phyloP scores from a whole-genome alignment of 2,329 filamentous ascomycete species.

The Phaeosphaeriaceae sp. region DNA sequence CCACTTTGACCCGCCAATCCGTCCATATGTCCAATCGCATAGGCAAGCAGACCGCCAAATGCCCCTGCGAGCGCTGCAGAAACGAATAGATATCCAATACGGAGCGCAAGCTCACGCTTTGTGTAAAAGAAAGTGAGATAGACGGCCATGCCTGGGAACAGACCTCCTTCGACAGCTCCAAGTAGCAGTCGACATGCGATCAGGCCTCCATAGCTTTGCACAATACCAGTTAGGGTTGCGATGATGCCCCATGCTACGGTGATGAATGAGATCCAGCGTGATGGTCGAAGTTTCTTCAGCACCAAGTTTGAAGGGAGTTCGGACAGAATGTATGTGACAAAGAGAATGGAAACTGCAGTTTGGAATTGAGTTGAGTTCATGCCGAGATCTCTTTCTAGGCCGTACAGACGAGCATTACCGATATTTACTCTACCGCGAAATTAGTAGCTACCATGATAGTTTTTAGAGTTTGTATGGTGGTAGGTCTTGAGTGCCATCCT shows the following conservation, averaged over 20 bases:
- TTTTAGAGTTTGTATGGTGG: not conserved
- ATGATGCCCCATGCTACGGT: slow-evolving; percentile 63
- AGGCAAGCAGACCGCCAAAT: slow-evolving; percentile 74
- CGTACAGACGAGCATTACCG: slow-evolving; percentile 70
- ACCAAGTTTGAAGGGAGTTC: slow-evolving; percentile 56
- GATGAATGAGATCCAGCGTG: slow-evolving; percentile 65
- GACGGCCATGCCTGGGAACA: slow-evolving; percentile 72
- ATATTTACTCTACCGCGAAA: slow-evolving; percentile 64
- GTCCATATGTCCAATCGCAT: slow-evolving; percentile 75
- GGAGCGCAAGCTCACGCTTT: slow-evolving; percentile 72
- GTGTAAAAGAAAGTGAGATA: slow-evolving; percentile 81
- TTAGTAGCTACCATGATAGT: slow-evolving; percentile 12
- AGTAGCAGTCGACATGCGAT: slow-evolving; percentile 73
- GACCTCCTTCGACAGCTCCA: slow-evolving; percentile 71
- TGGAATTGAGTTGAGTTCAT: slow-evolving; percentile 72
- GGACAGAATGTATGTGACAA: slow-evolving; percentile 54
- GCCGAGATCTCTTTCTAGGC: slow-evolving; percentile 66
- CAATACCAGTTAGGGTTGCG: slow-evolving; percentile 72
- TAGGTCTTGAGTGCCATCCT: not conserved
- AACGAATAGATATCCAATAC: slow-evolving; percentile 76
- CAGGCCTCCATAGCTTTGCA: slow-evolving; percentile 68
- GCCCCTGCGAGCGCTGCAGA: slow-evolving; percentile 74
- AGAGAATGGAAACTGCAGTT: slow-evolving; percentile 53
- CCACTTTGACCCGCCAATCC: slow-evolving; percentile 61
- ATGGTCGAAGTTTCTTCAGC: slow-evolving; percentile 54